Percentiles rank a stretch among this genome's conserved stretches.
These are phyloP conservation scores for Cornus suecica DNA, from an alignment of 148 eudicot genomes.

Conservation along the genomic window DNA sequence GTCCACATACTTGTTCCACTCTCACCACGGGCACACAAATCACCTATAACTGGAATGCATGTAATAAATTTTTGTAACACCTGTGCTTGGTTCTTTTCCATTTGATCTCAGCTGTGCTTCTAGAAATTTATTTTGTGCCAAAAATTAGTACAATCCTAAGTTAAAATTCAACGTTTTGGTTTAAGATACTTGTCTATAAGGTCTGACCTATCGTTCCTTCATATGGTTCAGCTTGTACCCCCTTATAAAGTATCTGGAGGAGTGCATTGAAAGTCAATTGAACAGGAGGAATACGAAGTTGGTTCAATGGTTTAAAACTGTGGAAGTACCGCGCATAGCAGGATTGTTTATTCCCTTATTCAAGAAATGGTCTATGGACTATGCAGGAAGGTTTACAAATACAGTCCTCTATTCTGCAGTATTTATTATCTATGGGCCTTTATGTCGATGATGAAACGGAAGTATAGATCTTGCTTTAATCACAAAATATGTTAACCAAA, in stretches of 20 bases:
- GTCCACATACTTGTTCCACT: background rate
- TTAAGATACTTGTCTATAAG: background rate
- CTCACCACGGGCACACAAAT: background rate
- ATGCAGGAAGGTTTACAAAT: constrained; percentile 48
- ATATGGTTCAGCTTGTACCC: constrained; percentile 32
- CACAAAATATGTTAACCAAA: too few relatives aligned
- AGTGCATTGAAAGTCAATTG: constrained; percentile 36
- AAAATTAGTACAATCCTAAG: background rate
- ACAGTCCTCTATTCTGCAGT: background rate
- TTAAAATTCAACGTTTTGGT: background rate
- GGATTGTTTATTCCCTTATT: constrained; percentile 45
- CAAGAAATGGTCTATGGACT: constrained; percentile 51
- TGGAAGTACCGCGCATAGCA: constrained; percentile 39
- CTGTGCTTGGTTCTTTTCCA: background rate
- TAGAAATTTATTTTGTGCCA: background rate
- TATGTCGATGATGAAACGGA: background rate
- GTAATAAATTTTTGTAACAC: background rate
- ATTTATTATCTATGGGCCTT: background rate
- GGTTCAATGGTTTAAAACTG: constrained; percentile 38
- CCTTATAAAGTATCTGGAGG: constrained; percentile 21
- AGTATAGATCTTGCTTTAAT: too few relatives aligned
- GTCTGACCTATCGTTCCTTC: constrained; percentile 13
- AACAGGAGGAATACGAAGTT: constrained; percentile 26
- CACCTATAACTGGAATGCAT: background rate
- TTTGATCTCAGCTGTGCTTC: background rate